Conservation (phyloP, 108 stramenopile species). For the Aurantiochytrium sp. region DNA sequence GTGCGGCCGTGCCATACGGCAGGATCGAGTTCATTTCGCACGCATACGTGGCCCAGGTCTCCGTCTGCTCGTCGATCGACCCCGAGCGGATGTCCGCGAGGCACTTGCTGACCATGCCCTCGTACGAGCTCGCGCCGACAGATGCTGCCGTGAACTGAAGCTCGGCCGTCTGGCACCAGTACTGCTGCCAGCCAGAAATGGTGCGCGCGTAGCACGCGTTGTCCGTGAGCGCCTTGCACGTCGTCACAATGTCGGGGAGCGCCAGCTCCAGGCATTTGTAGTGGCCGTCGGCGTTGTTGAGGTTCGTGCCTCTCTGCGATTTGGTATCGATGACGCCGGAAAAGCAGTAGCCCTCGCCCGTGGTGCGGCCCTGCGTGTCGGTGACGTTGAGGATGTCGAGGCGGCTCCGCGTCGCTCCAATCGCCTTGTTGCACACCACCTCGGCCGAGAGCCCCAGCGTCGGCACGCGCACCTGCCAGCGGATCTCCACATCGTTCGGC, state of each 20-base stretch:
- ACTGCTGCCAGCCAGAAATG: neutral
- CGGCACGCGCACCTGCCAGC: neutral
- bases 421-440: neutral
- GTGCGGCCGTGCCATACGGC: neutral
- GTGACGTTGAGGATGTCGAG: neutral
- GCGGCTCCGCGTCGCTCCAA: neutral
- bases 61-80: neutral
- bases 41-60: conserved; percentile 12
- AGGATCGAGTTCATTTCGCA: neutral
- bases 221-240: neutral
- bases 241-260: neutral
- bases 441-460: neutral
- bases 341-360: neutral
- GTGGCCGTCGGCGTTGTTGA: neutral
- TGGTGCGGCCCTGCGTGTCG: neutral
- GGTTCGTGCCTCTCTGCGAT: neutral
- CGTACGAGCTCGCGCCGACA: neutral
- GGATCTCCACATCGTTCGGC: neutral
- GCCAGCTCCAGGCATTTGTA: neutral
- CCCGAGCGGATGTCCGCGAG: neutral
- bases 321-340: neutral
- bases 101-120: neutral
- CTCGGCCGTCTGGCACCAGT: conserved; percentile 7
- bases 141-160: neutral
- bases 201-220: neutral